These are phyloP conservation scores for Vitis vinifera DNA, from an alignment of 164 flowering plant genomes.

Conservation along the genomic window ASM3070453v1 NC_081820.1:27115501-27116000, in stretches of 20 bases:
- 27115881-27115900: not conserved
- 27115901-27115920: not conserved
- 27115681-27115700: not conserved
- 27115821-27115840: constrained; percentile 1
- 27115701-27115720: not conserved
- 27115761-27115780: constrained; percentile 10
- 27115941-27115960: not conserved
- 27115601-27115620: no score
- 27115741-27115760: not conserved
- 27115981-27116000: constrained; percentile 54
- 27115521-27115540: no score
- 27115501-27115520: no score
- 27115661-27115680: no score
- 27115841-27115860: not conserved
- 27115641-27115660: no score
- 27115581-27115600: no score
- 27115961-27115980: constrained; percentile 59
- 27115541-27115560: no score
- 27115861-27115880: no score
- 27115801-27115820: constrained; percentile 8
- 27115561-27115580: no score
- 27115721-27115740: not conserved
- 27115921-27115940: not conserved
- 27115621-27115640: no score
- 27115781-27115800: constrained; percentile 7